Evolutionary conservation across 2,329 filamentous ascomycete species (phyloP), one percentile per base, ranked within the genome.

Genomic region (Xylaria sp.): DNA sequence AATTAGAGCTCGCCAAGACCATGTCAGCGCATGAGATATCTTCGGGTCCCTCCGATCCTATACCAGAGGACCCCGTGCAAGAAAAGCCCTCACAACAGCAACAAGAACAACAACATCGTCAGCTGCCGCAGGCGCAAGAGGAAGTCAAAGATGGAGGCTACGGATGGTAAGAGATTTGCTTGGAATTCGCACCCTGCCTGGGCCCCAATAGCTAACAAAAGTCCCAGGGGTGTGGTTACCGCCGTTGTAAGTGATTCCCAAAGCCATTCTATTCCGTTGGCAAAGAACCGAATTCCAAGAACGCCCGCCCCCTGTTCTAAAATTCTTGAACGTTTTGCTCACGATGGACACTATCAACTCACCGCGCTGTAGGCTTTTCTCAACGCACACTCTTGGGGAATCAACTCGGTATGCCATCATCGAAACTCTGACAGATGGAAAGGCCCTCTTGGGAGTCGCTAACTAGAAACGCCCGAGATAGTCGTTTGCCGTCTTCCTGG

Each of bases 311-410:
- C n/a, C 3, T 39, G 28, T 12, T 28, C 8, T 18, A 2, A 10
- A 12, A 12, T 25, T 12, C 3, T 52, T 9, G 4, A 41, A 20
- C 3, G 4, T 2, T n/a, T 13, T 8, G 23, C 39, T 4, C 3
- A 31, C 56, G 15, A 23, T 49, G 23, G 12, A 9, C 20, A 15
- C 25, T 23, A 49, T 63, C 68, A 10, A 71, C 49, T 15, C 18
- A 2, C 12, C 20, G n/a, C 39, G 8, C n/a, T 36, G n/a, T 25
- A 71, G 68, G 60, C 55, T 25, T 78, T 88, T 70, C 85, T 92
- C 66, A 92, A 92, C 76, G 88, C 85, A 8, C 91, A 93, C 76
- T 93, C 91, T 0, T 94, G 91, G 91, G 91, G 91, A 8, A 81
- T 94, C 69, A 94, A 93, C 77, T 89, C 86, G 65, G 86, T 88